Base-by-base conservation (phyloP, 371 early-diverging fungal species). In the Gilbertella persicaria region DNA sequence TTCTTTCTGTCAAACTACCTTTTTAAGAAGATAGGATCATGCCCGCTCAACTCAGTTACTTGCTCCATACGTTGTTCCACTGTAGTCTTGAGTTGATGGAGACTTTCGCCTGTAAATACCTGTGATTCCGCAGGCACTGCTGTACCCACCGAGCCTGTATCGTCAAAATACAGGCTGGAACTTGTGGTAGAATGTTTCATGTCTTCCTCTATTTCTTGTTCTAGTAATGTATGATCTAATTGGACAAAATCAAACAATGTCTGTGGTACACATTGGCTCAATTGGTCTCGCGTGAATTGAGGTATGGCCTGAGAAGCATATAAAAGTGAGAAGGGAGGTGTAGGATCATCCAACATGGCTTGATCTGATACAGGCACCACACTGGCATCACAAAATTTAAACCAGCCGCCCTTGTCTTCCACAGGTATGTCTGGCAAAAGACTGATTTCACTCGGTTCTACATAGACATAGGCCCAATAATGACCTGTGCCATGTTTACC, bases 391-490 rank as follows among this genome's bases (percentile, higher is more conserved):
- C 69, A 67, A 45, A 73, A 77, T n/a, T 48, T 62, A 24, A 66
- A 73, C 78, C 78, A 77, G 0, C 60, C 59, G 5, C 62, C 63
- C 33, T 33, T 10, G 8, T 28, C 28, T 38, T 45, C 57, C 10
- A 40, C 17, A 0, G 66, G 49, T 8, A 58, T 52, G 25, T 64
- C 59, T 6, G 45, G 16, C 7, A 64, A 23, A 1, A 59, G 28
- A 19, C 46, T 52, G 9, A 44, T 40, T 26, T 66, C 58, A 2
- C 36, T 33, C 12, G 57, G 58, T 8, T 66, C 67, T 0, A 69
- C 66, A 58, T 64, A 62, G 17, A 76, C 61, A 35, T 77, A 77
- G 1, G 64, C 73, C 78, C 78, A 77, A 44, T 73, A 64, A 36
- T 77, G 74, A 7, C 74, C 78, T 2, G 69, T 62, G 1, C 74